Evolutionary conservation across 768 basidiomycete genomes (phyloP).

Genomic region (Boletus vinaceobasis): DNA sequence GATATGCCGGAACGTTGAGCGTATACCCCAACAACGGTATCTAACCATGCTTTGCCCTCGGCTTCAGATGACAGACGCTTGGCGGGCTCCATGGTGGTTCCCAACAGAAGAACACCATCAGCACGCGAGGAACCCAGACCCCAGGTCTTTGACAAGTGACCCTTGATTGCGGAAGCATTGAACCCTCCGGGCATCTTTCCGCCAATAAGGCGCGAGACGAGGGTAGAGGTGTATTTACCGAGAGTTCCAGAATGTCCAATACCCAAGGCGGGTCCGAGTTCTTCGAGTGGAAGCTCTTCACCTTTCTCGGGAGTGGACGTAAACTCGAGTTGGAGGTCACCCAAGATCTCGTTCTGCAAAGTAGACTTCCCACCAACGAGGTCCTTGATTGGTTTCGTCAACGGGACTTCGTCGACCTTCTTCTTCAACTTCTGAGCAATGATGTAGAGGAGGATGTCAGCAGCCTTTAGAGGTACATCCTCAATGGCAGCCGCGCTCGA

Average conservation of each 20-base stretch:
- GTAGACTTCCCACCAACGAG: conserved; percentile 98
- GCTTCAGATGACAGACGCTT: conserved; percentile 89
- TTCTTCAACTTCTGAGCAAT: conserved; percentile 99
- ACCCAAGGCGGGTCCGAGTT: conserved; percentile 82
- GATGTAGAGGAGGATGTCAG: conserved; percentile 82
- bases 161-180: conserved; percentile 88
- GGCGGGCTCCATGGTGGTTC: conserved; percentile 88
- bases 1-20: conserved; percentile 88
- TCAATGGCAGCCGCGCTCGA: conserved; percentile 75
- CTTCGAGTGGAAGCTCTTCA: conserved; percentile 94
- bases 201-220: conserved; percentile 88
- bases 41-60: conserved; percentile 94
- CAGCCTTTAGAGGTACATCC: conserved; percentile 87
- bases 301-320: conserved; percentile 95
- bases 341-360: conserved; percentile 96
- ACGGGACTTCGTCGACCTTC: conserved; percentile 79
- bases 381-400: conserved; percentile 95
- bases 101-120: conserved; percentile 87
- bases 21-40: conserved; percentile 77
- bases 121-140: conserved; percentile 89
- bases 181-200: conserved; percentile 99
- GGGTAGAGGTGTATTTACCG: conserved; percentile 90
- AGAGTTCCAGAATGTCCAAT: conserved; percentile 81
- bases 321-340: conserved; percentile 95
- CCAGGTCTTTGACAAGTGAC: conserved; percentile 88